Evolutionary conservation across 768 basidiomycete genomes (phyloP).

Genomic region (Russula olivacea): DNA sequence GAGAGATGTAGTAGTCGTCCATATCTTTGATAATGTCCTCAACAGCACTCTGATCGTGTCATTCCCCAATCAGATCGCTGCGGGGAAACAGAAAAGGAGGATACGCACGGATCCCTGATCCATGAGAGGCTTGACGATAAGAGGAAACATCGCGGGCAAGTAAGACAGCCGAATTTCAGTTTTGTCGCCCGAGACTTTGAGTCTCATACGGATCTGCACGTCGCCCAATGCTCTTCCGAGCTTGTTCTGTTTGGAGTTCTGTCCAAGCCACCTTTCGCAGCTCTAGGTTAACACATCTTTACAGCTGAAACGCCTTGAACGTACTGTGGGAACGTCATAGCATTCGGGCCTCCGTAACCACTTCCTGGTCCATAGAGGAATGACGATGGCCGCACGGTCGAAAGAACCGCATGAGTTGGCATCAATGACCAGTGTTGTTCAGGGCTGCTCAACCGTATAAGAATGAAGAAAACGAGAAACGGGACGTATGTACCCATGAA

Average conservation of each 20-base stretch:
- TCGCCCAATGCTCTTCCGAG: conserved; percentile 76
- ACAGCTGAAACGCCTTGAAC: conserved; percentile 29
- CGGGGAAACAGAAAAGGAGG: not conserved
- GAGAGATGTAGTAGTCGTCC: conserved; percentile 91
- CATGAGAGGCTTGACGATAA: conserved; percentile 73
- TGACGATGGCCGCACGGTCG: conserved; percentile 83
- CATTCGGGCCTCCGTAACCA: conserved; percentile 59
- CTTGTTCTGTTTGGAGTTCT: conserved; percentile 91
- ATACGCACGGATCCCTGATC: conserved; percentile 65
- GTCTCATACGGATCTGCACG: conserved; percentile 91
- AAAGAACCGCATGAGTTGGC: conserved; percentile 88
- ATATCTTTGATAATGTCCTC: conserved; percentile 79
- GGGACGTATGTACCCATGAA: conserved; percentile 66
- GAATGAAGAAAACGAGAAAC: not conserved
- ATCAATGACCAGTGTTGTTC: conserved; percentile 96
- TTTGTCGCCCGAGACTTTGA: conserved; percentile 88
- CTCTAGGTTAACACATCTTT: not conserved
- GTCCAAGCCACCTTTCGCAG: conserved; percentile 80
- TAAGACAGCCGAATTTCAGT: conserved; percentile 88
- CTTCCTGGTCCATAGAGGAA: conserved; percentile 68
- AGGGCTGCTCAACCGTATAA: conserved; percentile 41
- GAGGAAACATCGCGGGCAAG: conserved; percentile 79
- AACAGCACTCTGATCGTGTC: conserved; percentile 55
- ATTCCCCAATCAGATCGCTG: not conserved
- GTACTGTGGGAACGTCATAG: conserved; percentile 80